A percentile compares a stretch with the other conserved stretches of the same genome.
These are phyloP conservation scores for Spencermartinsiella ligniputridi DNA, from an alignment of 1,139 yeast genomes.

Conservation along the genomic window DNA sequence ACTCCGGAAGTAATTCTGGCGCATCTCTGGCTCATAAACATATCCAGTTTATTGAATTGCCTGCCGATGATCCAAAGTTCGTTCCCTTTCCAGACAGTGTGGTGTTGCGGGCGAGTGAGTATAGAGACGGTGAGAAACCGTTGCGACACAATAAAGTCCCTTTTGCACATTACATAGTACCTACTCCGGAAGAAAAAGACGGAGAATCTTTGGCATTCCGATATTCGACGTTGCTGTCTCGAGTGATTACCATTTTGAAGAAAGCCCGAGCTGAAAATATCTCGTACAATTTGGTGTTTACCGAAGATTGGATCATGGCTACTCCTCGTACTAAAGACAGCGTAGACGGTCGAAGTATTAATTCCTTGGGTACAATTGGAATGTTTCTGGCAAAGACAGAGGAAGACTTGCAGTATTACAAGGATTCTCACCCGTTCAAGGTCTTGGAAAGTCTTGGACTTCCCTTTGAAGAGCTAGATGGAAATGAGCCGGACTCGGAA, in stretches of 20 bases:
- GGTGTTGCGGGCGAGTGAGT: conserved; percentile 42
- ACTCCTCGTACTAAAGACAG: conserved; percentile 63
- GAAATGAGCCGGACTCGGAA: conserved; percentile 27
- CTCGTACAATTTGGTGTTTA: conserved; percentile 78
- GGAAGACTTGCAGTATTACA: conserved; percentile 37
- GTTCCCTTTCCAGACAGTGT: conserved; percentile 57
- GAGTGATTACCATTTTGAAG: conserved; percentile 53
- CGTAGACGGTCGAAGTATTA: conserved; percentile 53
- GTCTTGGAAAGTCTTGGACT: conserved; percentile 61
- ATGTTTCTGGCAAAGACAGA: conserved; percentile 69
- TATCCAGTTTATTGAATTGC: conserved; percentile 74
- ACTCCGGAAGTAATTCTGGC: conserved; percentile 83
- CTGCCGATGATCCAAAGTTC: conserved; percentile 42
- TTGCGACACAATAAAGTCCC: conserved; percentile 56
- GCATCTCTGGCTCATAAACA: conserved; percentile 94
- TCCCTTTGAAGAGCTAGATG: conserved; percentile 39
- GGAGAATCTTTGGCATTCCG: conserved; percentile 49
- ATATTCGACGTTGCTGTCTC: conserved; percentile 66
- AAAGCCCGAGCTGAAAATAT: conserved; percentile 31
- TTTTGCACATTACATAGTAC: conserved; percentile 80
- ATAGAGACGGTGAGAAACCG: conserved; percentile 47
- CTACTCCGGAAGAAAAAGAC: conserved; percentile 39
- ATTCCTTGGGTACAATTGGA: conserved; percentile 79
- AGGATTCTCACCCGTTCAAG: conserved; percentile 30
- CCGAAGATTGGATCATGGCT: conserved; percentile 75